These are phyloP conservation scores for Ascochyta rabiei DNA, from an alignment of 2,329 filamentous ascomycete genomes.

Conservation along the genomic window DNA sequence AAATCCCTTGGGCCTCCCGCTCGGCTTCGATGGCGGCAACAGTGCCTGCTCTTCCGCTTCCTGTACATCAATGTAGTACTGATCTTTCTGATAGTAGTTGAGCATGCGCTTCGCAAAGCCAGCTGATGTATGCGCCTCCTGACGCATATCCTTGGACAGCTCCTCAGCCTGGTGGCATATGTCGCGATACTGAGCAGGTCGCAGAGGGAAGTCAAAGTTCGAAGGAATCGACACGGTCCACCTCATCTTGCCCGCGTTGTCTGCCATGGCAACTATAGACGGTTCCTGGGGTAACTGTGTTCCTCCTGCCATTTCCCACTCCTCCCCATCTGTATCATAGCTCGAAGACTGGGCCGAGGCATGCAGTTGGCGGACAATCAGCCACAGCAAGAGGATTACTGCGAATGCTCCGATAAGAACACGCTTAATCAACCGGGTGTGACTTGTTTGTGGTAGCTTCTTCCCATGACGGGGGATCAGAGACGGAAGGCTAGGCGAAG, in stretches of 20 bases:
- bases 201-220: constrained; percentile 69
- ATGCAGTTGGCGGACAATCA: constrained; percentile 47
- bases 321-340: constrained; percentile 43
- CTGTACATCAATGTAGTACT: constrained; percentile 74
- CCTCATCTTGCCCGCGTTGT: constrained; percentile 66
- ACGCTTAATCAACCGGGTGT: constrained; percentile 62
- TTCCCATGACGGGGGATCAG: constrained; percentile 70
- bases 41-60: constrained; percentile 72
- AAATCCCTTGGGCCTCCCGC: constrained; percentile 46
- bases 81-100: constrained; percentile 67
- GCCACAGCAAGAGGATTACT: constrained; percentile 58
- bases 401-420: constrained; percentile 60
- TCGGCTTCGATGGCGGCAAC: constrained; percentile 56
- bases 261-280: constrained; percentile 72
- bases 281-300: constrained; percentile 72
- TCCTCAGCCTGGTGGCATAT: constrained; percentile 72
- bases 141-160: constrained; percentile 60
- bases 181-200: constrained; percentile 68
- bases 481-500: constrained; percentile 73
- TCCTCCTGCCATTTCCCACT: constrained; percentile 71
- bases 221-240: constrained; percentile 85
- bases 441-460: constrained; percentile 60
- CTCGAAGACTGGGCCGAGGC: constrained; percentile 11
- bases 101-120: constrained; percentile 42
- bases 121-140: constrained; percentile 36